Percentiles rank a stretch among this genome's conserved stretches.
Conservation (phyloP, 2,329 filamentous ascomycete genomes). For the Xylariaceae sp. region DNA sequence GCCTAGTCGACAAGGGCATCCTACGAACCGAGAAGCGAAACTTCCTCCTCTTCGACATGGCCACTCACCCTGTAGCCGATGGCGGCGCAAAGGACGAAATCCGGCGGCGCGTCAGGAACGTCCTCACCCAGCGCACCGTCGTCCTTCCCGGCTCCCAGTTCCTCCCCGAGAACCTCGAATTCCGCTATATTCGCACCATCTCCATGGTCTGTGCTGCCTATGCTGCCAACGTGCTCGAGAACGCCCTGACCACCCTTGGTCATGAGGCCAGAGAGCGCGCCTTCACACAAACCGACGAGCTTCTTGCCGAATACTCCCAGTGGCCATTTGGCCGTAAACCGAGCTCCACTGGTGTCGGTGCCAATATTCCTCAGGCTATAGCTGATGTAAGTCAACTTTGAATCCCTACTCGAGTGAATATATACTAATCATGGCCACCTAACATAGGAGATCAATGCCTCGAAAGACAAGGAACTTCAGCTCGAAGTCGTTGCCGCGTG, state of each 20-base stretch:
- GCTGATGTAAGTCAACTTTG: slow-evolving; percentile 54
- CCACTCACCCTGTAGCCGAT: slow-evolving; percentile 94
- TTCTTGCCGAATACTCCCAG: slow-evolving; percentile 93
- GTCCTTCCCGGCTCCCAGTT: slow-evolving; percentile 84
- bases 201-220: slow-evolving; percentile 98
- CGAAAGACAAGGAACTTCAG: slow-evolving; percentile 92
- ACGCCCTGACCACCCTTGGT: slow-evolving; percentile 88
- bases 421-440: slow-evolving; percentile 8
- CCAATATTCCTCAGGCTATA: slow-evolving; percentile 85
- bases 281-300: slow-evolving; percentile 94
- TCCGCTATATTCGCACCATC: slow-evolving; percentile 86
- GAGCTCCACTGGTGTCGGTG: slow-evolving; percentile 75
- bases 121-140: slow-evolving; percentile 90
- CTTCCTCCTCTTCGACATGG: slow-evolving; percentile 99
- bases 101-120: slow-evolving; percentile 82
- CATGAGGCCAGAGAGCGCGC: slow-evolving; percentile 92
- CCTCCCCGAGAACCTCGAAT: slow-evolving; percentile 90
- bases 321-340: slow-evolving; percentile 92
- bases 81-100: slow-evolving; percentile 98
- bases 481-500: slow-evolving; percentile 96
- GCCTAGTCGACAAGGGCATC: slow-evolving; percentile 97
- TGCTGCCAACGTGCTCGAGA: slow-evolving; percentile 95
- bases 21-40: slow-evolving; percentile 98
- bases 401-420: background rate
- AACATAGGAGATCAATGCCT: slow-evolving; percentile 68